A percentile compares a stretch with the other conserved stretches of the same genome.
phyloP scores from a whole-genome alignment of 768 basidiomycete species.

The Rhodotorula graminis region DNA sequence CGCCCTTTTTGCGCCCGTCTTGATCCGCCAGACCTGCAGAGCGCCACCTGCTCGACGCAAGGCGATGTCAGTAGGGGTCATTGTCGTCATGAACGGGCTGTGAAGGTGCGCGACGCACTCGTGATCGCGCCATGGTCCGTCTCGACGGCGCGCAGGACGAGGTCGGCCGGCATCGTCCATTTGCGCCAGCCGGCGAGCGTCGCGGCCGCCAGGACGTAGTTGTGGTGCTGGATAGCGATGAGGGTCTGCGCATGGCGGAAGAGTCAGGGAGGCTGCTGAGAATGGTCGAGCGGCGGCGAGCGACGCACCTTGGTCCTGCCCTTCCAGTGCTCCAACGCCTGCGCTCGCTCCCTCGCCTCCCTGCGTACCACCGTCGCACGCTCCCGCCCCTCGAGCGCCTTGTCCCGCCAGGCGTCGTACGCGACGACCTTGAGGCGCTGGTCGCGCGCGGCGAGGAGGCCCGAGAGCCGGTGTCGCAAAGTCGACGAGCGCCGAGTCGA shows the following conservation, averaged over 20 bases:
- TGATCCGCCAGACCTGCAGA: conserved; percentile 8
- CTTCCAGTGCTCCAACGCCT: conserved; percentile 8
- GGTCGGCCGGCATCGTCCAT: conserved; percentile 11
- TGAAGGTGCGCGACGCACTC: not conserved
- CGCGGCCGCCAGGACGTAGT: not conserved
- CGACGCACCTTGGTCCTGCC: conserved; percentile 8
- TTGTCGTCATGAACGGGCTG: too few relatives aligned
- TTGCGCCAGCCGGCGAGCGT: conserved; percentile 1
- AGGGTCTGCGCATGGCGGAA: not conserved
- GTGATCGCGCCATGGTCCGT: not conserved
- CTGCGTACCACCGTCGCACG: not conserved
- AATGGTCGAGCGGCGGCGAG: too few relatives aligned
- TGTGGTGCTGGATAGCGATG: conserved; percentile 1
- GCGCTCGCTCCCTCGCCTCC: not conserved
- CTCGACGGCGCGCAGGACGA: not conserved
- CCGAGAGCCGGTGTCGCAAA: not conserved
- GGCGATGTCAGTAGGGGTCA: too few relatives aligned
- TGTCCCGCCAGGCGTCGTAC: conserved; percentile 13
- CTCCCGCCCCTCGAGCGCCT: not conserved
- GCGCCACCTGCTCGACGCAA: not conserved
- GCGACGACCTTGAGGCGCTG: not conserved
- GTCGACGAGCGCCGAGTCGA: not conserved
- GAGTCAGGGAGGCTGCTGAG: not conserved
- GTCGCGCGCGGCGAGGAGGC: not conserved
- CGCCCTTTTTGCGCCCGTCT: conserved; percentile 1